Conservation (phyloP, 2,329 filamentous ascomycete genomes). For the Ceratocystis albifundus region DNA sequence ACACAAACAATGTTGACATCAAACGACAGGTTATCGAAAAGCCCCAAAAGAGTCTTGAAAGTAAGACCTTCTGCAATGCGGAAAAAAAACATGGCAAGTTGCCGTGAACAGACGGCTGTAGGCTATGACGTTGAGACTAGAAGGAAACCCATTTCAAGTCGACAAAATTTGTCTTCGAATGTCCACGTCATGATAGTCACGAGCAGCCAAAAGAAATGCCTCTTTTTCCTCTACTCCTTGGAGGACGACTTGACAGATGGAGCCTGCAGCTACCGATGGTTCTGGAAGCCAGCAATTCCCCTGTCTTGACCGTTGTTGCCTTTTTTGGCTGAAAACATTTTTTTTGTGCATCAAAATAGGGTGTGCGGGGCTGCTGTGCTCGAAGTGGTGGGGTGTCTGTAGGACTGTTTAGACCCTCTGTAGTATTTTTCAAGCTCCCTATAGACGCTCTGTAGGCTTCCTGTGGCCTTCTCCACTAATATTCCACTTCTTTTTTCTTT, state of each 20-base stretch:
- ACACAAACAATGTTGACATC: constrained; percentile 6
- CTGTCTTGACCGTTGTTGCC: background rate
- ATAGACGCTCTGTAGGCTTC: background rate
- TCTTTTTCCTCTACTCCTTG: background rate
- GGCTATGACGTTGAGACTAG: background rate
- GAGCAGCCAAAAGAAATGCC: background rate
- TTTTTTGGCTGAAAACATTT: background rate
- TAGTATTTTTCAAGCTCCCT: background rate
- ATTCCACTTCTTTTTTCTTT: background rate
- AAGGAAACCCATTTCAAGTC: background rate
- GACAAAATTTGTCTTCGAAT: background rate
- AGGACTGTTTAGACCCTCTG: background rate
- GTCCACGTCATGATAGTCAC: background rate
- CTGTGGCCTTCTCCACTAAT: background rate
- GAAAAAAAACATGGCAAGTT: too few species aligned
- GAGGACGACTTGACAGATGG: background rate
- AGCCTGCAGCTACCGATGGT: constrained; percentile 5
- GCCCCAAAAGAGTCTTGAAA: background rate
- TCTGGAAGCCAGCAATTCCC: background rate
- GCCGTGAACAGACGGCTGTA: background rate
- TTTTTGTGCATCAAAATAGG: background rate
- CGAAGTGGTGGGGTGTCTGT: constrained; percentile 8
- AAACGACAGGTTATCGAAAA: background rate
- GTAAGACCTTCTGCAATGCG: too few species aligned
- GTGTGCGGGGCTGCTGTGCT: background rate